Percentiles rank a stretch among this genome's conserved stretches.
Evolutionary conservation across 106 monocot genomes (phyloP).

Genomic region (Dendrobium catenatum): DNA sequence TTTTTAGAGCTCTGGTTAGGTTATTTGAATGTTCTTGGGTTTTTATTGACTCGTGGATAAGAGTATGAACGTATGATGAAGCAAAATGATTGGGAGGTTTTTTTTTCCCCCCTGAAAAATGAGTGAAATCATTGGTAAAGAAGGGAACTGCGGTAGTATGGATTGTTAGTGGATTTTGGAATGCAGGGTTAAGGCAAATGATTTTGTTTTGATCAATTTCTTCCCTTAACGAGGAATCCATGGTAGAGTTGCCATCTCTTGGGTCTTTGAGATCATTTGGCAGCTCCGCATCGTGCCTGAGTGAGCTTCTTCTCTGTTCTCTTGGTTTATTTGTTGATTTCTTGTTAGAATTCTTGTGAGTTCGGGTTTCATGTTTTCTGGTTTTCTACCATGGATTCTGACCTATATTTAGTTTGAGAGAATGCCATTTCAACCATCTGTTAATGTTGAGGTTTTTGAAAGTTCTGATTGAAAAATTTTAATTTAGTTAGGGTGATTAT

Average conservation of each 20-base stretch:
- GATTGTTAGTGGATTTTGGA: not conserved
- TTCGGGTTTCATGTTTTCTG: not conserved
- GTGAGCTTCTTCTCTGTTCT: not conserved
- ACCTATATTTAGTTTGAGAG: not conserved
- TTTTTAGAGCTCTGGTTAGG: not conserved
- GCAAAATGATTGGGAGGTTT: not conserved
- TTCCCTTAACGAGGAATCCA: not conserved
- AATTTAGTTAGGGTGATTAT: not conserved
- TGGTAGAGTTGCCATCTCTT: not conserved
- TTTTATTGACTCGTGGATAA: not conserved
- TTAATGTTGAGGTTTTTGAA: not conserved
- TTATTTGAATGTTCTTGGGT: not conserved
- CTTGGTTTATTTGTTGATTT: not conserved
- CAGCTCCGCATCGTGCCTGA: no score
- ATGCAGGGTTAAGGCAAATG: not conserved
- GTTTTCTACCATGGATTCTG: not conserved
- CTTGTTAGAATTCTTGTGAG: not conserved
- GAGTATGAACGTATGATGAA: not conserved
- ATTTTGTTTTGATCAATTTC: not conserved
- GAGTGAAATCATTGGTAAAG: not conserved
- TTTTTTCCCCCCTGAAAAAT: not conserved
- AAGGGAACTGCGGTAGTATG: not conserved
- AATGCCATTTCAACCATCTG: not conserved
- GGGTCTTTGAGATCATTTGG: not conserved
- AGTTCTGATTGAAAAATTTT: not conserved